Percentiles rank a stretch among this genome's conserved stretches.
Conservation (phyloP, 2,329 filamentous ascomycete species). For the Cryphonectria radicalis region DNA sequence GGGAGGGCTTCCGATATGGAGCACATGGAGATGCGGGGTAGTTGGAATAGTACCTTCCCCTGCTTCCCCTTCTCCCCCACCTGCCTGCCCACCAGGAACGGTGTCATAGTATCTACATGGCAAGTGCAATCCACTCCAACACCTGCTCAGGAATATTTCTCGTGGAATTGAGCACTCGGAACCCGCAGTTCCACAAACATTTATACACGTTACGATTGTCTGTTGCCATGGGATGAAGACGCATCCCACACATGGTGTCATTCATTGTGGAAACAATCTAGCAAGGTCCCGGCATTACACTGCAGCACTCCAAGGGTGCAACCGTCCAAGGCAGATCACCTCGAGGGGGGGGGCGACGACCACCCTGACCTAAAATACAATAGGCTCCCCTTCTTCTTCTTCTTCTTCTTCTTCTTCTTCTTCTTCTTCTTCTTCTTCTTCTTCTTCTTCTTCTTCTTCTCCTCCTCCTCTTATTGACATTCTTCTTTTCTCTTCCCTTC, state of each 20-base stretch:
- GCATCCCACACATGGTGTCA: not conserved
- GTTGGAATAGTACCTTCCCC: not conserved
- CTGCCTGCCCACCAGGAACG: not conserved
- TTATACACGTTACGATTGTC: not conserved
- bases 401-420: not conserved
- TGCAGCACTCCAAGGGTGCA: not conserved
- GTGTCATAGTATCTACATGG: not conserved
- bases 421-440: no score
- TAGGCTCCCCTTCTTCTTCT: not conserved
- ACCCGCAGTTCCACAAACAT: not conserved
- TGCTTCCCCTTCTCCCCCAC: not conserved
- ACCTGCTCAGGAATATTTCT: not conserved
- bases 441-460: no score
- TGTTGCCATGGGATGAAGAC: not conserved
- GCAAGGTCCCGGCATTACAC: not conserved
- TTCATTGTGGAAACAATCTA: not conserved
- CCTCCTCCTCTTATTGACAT: not conserved
- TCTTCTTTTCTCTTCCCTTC: not conserved
- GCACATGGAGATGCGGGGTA: not conserved
- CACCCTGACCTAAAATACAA: constrained; percentile 15
- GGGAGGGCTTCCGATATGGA: not conserved
- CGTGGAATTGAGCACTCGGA: not conserved
- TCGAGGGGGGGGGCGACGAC: constrained; percentile 5
- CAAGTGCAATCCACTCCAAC: not conserved
- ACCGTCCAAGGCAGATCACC: constrained; percentile 9